Base-by-base conservation (phyloP, 495 filamentous ascomycete species). In the Amorphotheca resinae region DNA sequence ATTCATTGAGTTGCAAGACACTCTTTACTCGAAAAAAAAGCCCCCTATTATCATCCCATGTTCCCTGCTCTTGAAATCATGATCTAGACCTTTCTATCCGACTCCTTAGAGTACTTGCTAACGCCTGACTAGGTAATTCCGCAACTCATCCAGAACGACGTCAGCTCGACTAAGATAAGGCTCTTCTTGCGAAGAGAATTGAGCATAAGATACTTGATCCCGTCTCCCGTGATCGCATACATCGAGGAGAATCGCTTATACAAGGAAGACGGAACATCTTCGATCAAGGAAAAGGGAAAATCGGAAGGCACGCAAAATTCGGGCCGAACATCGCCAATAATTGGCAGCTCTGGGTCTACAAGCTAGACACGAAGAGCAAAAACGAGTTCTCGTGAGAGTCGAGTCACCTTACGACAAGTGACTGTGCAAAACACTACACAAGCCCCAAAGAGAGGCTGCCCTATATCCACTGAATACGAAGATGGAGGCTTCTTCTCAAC, bases 101-200 rank as follows among this genome's bases (percentile, higher is more conserved):
- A n/a, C n/a, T n/a, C n/a, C n/a, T n/a, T n/a, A 30, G 12, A 6
- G 26, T 12, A 30, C 6, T 7, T 30, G 26, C 26, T 7, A 30
- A 7, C 12, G 7, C 26, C 12, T 12, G 26, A 30, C 26, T 30
- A 7, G 26, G 26, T 89, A 38, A 88, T 93, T 50, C 79, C 82
- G 51, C 85, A 93, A 53, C 74, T 89, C 40, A 87, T 94, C 40
- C 81, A 86, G 35, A 93, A 93, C 54, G 82, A 89, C 50, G 82
- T 93, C 45, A 85, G 79, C 52, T 86, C 81, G 33, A 91, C 86
- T 25, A 88, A 87, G 61, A 85, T 93, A 41, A 76, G 86, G 21
- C 65, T 88, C 5, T 88, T 93, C 60, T 57, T 87, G 28, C 69
- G 79, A 43, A 75, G 80, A 50, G 80, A 86, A 49, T 78, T 89